phyloP scores from a whole-genome alignment of 345 rosid species.

The Ceriops zippeliana region DNA sequence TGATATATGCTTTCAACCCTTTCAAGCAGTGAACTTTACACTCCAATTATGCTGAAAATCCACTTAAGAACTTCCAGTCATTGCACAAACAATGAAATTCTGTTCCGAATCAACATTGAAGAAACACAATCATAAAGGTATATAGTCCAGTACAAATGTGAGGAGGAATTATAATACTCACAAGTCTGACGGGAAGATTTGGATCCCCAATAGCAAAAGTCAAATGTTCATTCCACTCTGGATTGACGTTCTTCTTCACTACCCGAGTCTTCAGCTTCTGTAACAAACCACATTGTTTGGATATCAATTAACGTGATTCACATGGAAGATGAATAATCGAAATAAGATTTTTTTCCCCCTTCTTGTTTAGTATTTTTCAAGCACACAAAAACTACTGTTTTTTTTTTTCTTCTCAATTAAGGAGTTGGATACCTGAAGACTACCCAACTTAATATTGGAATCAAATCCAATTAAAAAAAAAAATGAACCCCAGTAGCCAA shows the following conservation, averaged over 20 bases:
- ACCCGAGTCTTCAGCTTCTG: slow-evolving; percentile 84
- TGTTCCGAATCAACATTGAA: too few species aligned
- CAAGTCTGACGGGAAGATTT: slow-evolving; percentile 54
- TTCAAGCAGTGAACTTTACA: neutral
- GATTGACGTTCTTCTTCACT: slow-evolving; percentile 54
- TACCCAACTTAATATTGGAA: too few species aligned
- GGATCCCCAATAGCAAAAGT: slow-evolving; percentile 69
- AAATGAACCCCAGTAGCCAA: neutral
- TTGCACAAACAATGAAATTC: too few species aligned
- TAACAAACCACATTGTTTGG: neutral
- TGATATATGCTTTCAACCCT: neutral
- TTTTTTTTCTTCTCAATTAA: too few species aligned
- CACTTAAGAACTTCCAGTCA: neutral
- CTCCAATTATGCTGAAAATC: neutral
- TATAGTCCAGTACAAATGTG: neutral
- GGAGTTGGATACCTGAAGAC: too few species aligned
- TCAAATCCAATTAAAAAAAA: too few species aligned
- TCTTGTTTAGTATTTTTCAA: neutral
- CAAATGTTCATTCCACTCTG: slow-evolving; percentile 78
- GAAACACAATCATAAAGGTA: too few species aligned
- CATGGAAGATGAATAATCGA: neutral
- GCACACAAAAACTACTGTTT: too few species aligned
- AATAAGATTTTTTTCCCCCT: neutral
- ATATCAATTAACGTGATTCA: neutral
- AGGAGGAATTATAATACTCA: slow-evolving; percentile 29